phyloP scores from a whole-genome alignment of 495 filamentous ascomycete genomes.

The Cairneyella variabilis region DNA sequence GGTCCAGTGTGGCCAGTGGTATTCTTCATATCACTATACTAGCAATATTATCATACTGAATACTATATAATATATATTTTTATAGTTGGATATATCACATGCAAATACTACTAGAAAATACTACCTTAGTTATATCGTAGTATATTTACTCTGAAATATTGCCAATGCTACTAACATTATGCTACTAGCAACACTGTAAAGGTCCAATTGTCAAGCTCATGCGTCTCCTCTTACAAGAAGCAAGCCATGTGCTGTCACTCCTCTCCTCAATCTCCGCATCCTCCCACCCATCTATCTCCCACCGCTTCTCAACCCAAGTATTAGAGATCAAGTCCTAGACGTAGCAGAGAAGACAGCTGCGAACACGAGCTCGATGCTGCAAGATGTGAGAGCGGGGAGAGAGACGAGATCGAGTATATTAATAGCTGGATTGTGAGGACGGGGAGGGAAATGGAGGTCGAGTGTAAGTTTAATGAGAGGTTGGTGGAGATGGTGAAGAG shows the following conservation, averaged over 20 bases:
- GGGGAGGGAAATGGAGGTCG: conserved; percentile 61
- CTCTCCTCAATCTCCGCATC: conserved; percentile 2
- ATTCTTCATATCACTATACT: too few species aligned
- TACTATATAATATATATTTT: too few species aligned
- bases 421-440: conserved; percentile 76
- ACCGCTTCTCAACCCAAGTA: conserved; percentile 55
- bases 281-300: too few species aligned
- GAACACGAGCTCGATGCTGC: conserved; percentile 78
- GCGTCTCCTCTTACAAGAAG: conserved; percentile 59
- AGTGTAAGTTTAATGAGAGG: conserved; percentile 56
- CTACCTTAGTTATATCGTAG: too few species aligned
- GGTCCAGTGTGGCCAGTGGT: too few species aligned
- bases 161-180: too few species aligned
- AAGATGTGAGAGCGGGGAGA: conserved; percentile 61
- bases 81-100: too few species aligned
- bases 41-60: too few species aligned
- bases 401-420: conserved; percentile 78
- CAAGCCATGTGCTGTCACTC: conserved; percentile 41
- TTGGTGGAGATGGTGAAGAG: conserved; percentile 36
- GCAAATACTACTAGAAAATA: too few species aligned
- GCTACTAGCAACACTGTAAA: too few species aligned
- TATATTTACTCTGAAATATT: too few species aligned
- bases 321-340: conserved; percentile 50
- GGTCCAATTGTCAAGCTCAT: conserved; percentile 51
- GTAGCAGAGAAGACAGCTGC: conserved; percentile 57